A percentile compares a stretch with the other conserved stretches of the same genome.
Conservation (phyloP, 2,329 filamentous ascomycete species). For the Aspergillus neoniger region DNA sequence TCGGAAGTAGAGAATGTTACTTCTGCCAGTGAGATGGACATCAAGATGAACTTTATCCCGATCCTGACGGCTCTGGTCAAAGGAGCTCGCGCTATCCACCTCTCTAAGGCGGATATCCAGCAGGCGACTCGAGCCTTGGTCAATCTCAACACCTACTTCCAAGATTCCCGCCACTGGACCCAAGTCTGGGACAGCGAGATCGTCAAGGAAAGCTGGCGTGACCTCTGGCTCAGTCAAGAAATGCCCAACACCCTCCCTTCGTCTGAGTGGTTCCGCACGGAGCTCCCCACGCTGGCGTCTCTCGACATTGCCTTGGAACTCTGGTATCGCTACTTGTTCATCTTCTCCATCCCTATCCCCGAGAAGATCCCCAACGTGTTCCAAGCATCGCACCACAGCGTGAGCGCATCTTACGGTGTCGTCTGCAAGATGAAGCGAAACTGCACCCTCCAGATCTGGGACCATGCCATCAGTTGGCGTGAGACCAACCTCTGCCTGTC, state of each 20-base stretch:
- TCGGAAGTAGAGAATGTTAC: constrained; percentile 53
- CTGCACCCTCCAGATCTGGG: constrained; percentile 64
- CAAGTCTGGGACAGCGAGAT: constrained; percentile 51
- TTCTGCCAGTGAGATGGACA: constrained; percentile 49
- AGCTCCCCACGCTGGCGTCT: constrained; percentile 40
- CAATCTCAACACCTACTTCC: constrained; percentile 54
- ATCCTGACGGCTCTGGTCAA: constrained; percentile 54
- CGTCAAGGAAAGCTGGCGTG: constrained; percentile 49
- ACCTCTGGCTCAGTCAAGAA: constrained; percentile 51
- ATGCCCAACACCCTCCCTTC: constrained; percentile 43
- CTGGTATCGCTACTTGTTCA: constrained; percentile 52
- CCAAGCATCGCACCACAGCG: constrained; percentile 64
- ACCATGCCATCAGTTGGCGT: constrained; percentile 64
- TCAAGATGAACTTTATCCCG: constrained; percentile 57
- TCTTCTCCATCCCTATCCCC: constrained; percentile 60
- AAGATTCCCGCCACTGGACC: constrained; percentile 51
- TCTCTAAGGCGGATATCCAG: constrained; percentile 47
- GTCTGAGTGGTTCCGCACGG: constrained; percentile 40
- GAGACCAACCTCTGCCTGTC: constrained; percentile 56
- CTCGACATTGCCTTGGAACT: constrained; percentile 43
- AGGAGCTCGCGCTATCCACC: constrained; percentile 50
- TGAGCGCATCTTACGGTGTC: constrained; percentile 62
- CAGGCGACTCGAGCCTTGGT: constrained; percentile 52
- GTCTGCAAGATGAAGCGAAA: constrained; percentile 63
- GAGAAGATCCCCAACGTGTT: constrained; percentile 61